These are phyloP conservation scores for Astrothelium macrocarpum DNA, from an alignment of 495 filamentous ascomycete genomes.

Conservation along the genomic window DNA sequence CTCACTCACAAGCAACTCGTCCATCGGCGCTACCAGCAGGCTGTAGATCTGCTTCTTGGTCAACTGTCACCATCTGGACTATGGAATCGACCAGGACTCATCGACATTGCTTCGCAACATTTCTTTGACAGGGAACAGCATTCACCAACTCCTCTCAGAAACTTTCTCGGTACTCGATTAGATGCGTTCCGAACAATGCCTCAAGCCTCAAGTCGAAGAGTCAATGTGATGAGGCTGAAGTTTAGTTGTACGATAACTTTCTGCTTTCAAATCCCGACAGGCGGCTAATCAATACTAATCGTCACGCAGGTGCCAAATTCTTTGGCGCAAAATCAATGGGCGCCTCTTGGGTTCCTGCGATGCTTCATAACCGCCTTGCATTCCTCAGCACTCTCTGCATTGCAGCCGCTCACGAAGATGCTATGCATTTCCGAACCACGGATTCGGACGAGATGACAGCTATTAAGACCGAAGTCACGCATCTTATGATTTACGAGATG, in stretches of 20 bases:
- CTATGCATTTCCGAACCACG: conserved; percentile 11
- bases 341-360: conserved; percentile 25
- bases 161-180: neutral
- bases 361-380: conserved; percentile 25
- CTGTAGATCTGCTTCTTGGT: neutral
- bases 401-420: conserved; percentile 27
- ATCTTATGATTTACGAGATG: conserved; percentile 3
- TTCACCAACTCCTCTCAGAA: neutral
- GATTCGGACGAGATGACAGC: neutral
- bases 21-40: neutral
- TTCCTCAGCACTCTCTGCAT: conserved; percentile 32
- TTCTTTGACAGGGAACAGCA: neutral
- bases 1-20: neutral
- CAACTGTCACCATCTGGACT: neutral
- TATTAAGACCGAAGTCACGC: conserved; percentile 1
- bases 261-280: neutral
- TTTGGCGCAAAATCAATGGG: conserved; percentile 26
- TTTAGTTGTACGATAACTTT: neutral
- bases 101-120: neutral
- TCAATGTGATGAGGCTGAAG: neutral
- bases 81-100: neutral
- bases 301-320: neutral
- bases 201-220: neutral
- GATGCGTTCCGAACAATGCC: conserved; percentile 4
- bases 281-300: neutral